These are phyloP conservation scores for Paraconiothyrium brasiliense DNA, from an alignment of 2,329 filamentous ascomycete genomes.

Conservation along the genomic window DNA sequence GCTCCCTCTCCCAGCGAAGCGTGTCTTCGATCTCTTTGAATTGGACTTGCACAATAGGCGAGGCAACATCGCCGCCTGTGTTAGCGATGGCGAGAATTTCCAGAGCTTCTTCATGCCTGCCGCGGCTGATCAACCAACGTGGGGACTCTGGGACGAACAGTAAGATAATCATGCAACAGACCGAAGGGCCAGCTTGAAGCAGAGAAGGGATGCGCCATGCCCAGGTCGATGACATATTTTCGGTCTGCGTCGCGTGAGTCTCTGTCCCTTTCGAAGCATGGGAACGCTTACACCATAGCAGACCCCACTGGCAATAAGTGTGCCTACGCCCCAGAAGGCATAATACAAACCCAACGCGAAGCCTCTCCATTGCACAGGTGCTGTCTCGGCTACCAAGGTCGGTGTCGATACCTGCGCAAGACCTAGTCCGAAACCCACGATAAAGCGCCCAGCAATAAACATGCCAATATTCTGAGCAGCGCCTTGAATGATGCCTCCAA, in stretches of 20 bases:
- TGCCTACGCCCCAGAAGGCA: conserved; percentile 58
- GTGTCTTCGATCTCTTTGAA: conserved; percentile 63
- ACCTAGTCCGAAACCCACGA: conserved; percentile 68
- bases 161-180: conserved; percentile 61
- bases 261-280: not conserved
- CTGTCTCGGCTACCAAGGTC: conserved; percentile 68
- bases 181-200: conserved; percentile 52
- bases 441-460: conserved; percentile 67
- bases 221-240: conserved; percentile 51
- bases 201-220: conserved; percentile 68
- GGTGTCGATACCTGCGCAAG: conserved; percentile 66
- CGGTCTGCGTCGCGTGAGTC: conserved; percentile 34
- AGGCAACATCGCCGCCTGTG: conserved; percentile 60
- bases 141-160: conserved; percentile 55
- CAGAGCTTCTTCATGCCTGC: conserved; percentile 51
- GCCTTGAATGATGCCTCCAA: conserved; percentile 60
- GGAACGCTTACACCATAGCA: conserved; percentile 48
- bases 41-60: conserved; percentile 62
- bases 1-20: conserved; percentile 40
- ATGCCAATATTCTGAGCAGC: conserved; percentile 56
- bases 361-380: conserved; percentile 68
- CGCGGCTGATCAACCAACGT: conserved; percentile 60
- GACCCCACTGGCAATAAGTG: conserved; percentile 61
- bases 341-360: conserved; percentile 66
- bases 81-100: conserved; percentile 58